Evolutionary conservation across 2,329 filamentous ascomycete genomes (phyloP).

Genomic region (Lachnellula hyalina): DNA sequence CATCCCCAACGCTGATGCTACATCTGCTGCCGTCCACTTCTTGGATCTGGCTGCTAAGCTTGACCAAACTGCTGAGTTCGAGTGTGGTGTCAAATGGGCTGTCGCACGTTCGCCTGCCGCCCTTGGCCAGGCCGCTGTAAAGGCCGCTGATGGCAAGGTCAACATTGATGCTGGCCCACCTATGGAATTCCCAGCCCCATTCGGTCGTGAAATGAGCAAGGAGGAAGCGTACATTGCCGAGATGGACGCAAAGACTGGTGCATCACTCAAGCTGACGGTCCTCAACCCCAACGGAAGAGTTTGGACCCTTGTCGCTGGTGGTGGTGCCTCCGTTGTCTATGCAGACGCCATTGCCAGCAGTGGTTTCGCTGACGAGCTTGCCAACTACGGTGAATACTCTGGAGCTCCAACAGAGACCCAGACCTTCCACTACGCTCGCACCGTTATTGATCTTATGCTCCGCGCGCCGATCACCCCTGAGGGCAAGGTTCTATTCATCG

Average conservation of each 20-base stretch:
- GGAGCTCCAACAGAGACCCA: constrained; percentile 98
- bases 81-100: constrained; percentile 99
- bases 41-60: constrained; percentile 97
- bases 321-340: constrained; percentile 98
- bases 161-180: constrained; percentile 94
- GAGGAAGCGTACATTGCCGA: constrained; percentile 99
- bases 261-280: constrained; percentile 95
- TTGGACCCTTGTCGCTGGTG: constrained; percentile 98
- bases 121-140: constrained; percentile 71
- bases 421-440: constrained; percentile 98
- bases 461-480: constrained; percentile 77
- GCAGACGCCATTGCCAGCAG: constrained; percentile 96
- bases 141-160: constrained; percentile 66
- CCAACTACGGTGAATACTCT: constrained; percentile 99
- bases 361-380: constrained; percentile 91
- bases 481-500: constrained; percentile 99
- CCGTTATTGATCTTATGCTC: constrained; percentile 95
- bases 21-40: constrained; percentile 94
- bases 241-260: constrained; percentile 98
- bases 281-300: constrained; percentile 87
- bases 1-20: constrained; percentile 87
- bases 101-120: constrained; percentile 86
- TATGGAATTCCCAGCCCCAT: constrained; percentile 98
- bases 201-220: constrained; percentile 96
- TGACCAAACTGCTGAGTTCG: constrained; percentile 98